phyloP scores from a whole-genome alignment of 2,329 filamentous ascomycete species.

The Pezicula rhizophila region DNA sequence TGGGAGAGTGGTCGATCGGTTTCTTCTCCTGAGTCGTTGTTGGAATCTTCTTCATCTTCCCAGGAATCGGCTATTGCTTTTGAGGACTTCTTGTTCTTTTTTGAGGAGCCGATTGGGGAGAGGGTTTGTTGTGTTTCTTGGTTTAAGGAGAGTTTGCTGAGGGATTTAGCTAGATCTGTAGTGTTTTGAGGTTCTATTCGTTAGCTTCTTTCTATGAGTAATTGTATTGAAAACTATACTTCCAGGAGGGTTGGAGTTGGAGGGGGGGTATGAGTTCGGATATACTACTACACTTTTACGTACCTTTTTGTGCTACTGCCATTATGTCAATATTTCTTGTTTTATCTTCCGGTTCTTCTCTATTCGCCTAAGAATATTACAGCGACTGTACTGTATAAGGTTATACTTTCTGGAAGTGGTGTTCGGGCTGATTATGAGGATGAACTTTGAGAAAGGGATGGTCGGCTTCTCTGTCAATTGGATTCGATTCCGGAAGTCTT shows the following conservation, averaged over 20 bases:
- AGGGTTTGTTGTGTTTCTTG: constrained; percentile 17
- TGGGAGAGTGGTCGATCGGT: constrained; percentile 20
- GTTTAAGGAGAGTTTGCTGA: constrained; percentile 22
- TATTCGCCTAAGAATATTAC: too few relatives aligned
- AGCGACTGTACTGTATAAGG: too few relatives aligned
- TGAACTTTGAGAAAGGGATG: too few relatives aligned
- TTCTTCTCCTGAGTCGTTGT: constrained; percentile 34
- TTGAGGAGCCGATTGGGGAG: constrained; percentile 12
- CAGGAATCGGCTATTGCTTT: constrained; percentile 61
- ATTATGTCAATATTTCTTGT: too few relatives aligned
- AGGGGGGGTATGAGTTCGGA: not conserved
- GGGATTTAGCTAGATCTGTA: constrained; percentile 17
- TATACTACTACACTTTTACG: too few relatives aligned
- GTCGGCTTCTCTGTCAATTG: too few relatives aligned
- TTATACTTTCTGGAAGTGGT: not conserved
- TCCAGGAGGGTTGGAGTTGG: not conserved
- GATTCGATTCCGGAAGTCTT: too few relatives aligned
- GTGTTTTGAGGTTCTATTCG: too few relatives aligned
- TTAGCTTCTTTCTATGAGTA: not conserved
- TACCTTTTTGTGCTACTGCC: too few relatives aligned
- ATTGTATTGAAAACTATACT: not conserved
- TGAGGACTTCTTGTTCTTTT: constrained; percentile 28
- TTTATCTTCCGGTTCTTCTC: too few relatives aligned
- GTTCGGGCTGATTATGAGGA: not conserved
- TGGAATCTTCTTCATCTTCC: constrained; percentile 57